Conservation (phyloP, 352 stramenopile genomes). For the Globisporangium recalcitrans region DNA sequence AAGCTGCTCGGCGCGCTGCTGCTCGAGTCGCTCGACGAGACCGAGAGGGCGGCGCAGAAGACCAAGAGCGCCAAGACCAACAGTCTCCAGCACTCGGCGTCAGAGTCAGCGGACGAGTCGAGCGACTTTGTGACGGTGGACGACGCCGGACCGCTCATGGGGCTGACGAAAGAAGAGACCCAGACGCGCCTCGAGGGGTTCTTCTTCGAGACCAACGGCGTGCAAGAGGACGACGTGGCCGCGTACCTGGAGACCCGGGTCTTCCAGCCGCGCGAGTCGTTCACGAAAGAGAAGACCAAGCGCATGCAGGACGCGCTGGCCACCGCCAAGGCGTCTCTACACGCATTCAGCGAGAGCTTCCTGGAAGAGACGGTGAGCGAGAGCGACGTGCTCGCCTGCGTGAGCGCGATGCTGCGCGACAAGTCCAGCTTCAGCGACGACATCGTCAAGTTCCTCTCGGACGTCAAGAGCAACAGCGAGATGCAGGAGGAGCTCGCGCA, state of each 20-base stretch:
- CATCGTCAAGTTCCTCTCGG: constrained; percentile 29
- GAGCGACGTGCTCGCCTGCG: constrained; percentile 22
- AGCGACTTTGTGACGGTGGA: constrained; percentile 13
- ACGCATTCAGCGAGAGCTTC: constrained; percentile 25
- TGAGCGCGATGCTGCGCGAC: constrained; percentile 27
- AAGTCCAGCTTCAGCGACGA: constrained; percentile 28
- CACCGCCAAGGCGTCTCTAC: constrained; percentile 13
- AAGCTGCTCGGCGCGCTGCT: constrained; percentile 42
- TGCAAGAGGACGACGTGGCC: constrained; percentile 30
- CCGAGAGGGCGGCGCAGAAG: constrained; percentile 16
- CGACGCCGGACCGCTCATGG: constrained; percentile 16
- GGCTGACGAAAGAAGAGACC: constrained; percentile 33
- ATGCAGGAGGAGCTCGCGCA: constrained; percentile 37
- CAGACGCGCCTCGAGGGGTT: constrained; percentile 34
- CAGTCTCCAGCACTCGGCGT: neutral
- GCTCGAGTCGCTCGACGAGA: constrained; percentile 32
- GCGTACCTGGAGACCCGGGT: constrained; percentile 32
- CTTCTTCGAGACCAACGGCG: constrained; percentile 31
- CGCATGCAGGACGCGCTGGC: constrained; percentile 23
- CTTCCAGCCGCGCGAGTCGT: constrained; percentile 23
- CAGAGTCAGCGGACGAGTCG: constrained; percentile 9
- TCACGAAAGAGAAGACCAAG: constrained; percentile 22
- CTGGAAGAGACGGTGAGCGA: constrained; percentile 17
- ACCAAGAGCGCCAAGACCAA: constrained; percentile 17
- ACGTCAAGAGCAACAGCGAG: constrained; percentile 25